Conservation (phyloP, 495 filamentous ascomycete genomes). For the Ascobolus immersus region DNA sequence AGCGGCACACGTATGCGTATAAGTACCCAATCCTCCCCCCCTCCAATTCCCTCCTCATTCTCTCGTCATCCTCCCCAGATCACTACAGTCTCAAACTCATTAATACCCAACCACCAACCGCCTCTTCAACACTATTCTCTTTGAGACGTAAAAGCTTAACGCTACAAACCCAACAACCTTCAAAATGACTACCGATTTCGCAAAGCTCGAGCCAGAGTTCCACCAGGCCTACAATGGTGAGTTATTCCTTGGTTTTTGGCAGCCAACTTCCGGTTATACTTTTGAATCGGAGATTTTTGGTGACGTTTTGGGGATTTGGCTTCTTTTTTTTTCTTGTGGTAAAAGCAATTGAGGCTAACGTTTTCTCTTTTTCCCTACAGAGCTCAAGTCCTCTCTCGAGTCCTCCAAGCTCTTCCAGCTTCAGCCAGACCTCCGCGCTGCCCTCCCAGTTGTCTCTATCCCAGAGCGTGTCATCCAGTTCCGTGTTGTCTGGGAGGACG, state of each 20-base stretch:
- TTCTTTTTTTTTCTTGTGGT: neutral
- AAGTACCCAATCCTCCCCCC: too few species aligned
- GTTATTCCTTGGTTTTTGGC: constrained; percentile 8
- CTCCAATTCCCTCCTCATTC: too few species aligned
- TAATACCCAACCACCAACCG: too few species aligned
- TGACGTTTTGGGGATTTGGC: neutral
- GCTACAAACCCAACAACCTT: neutral
- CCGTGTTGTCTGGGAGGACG: constrained; percentile 89
- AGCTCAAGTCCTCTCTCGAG: constrained; percentile 83
- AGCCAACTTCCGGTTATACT: neutral
- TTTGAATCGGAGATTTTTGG: neutral
- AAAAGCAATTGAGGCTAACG: neutral
- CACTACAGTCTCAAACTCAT: too few species aligned
- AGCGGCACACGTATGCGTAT: too few species aligned
- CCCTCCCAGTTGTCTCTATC: constrained; percentile 64
- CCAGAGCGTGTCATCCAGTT: constrained; percentile 95
- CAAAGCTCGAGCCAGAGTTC: constrained; percentile 90
- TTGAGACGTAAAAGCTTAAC: too few species aligned
- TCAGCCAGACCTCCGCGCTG: constrained; percentile 78
- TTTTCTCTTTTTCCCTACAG: constrained; percentile 21
- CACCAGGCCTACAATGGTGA: constrained; percentile 95
- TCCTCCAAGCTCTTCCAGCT: constrained; percentile 79
- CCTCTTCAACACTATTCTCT: too few species aligned
- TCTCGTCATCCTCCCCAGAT: too few species aligned
- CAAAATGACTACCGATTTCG: constrained; percentile 61